A percentile compares a stretch with the other conserved stretches of the same genome.
Evolutionary conservation across 768 basidiomycete genomes (phyloP).

Genomic region (Leucocoprinus birnbaumii): DNA sequence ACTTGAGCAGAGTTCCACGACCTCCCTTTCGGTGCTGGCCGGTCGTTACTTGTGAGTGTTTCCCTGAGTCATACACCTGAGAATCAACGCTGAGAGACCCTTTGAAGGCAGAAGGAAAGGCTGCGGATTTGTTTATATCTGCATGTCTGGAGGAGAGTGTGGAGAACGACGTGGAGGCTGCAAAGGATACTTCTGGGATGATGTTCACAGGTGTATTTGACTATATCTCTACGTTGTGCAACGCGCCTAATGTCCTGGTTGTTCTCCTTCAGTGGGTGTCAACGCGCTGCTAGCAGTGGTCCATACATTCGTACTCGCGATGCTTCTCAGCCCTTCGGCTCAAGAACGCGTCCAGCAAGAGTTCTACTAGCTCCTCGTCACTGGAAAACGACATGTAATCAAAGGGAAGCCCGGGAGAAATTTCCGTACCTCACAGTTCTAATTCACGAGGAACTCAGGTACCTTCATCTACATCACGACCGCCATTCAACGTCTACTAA

Average conservation of each 20-base stretch:
- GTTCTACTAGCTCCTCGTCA: background rate
- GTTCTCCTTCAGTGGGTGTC: background rate
- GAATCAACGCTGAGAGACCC: no score
- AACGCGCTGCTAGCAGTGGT: constrained; percentile 7
- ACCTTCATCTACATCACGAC: background rate
- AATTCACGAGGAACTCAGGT: constrained; percentile 19
- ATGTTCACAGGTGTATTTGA: background rate
- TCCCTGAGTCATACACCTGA: background rate
- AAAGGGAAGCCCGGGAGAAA: constrained; percentile 15
- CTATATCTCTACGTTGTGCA: no score
- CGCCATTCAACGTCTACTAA: background rate
- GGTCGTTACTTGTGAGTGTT: background rate
- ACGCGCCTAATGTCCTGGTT: no score
- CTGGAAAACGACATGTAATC: background rate
- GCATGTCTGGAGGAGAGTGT: constrained; percentile 8
- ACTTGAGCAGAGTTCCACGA: no score
- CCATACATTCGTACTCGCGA: constrained; percentile 32
- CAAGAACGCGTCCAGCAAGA: background rate
- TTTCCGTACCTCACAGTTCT: constrained; percentile 20
- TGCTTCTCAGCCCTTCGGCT: background rate
- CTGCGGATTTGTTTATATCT: constrained; percentile 14
- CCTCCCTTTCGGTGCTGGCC: constrained; percentile 28
- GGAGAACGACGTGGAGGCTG: constrained; percentile 10
- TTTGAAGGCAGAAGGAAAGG: constrained; percentile 13
- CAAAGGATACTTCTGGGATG: constrained; percentile 17